Conservation (phyloP, 176 grass and related monocot species). For the Bonia amplexicaulis region DNA sequence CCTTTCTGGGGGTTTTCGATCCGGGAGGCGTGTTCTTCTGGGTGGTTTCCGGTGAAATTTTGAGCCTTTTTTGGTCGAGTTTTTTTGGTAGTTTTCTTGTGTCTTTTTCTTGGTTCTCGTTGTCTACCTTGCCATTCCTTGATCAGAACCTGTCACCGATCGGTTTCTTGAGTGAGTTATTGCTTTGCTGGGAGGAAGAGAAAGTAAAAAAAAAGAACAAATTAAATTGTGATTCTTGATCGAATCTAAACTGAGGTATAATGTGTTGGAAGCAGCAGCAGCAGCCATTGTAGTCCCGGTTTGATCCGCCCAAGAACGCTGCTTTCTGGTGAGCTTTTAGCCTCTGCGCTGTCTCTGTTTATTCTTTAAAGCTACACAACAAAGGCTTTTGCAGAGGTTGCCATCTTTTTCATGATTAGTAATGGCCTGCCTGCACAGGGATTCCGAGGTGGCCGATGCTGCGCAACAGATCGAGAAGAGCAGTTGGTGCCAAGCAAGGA, state of each 20-base stretch:
- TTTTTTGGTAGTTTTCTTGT: not conserved
- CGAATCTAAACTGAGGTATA: not conserved
- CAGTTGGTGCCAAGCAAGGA: slow-evolving; percentile 47
- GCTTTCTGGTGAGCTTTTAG: slow-evolving; percentile 46
- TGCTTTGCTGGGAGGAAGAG: not conserved
- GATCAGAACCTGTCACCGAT: not conserved
- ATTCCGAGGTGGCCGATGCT: slow-evolving; percentile 32
- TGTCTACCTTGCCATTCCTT: not conserved
- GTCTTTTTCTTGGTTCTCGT: not conserved
- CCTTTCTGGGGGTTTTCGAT: slow-evolving; percentile 17
- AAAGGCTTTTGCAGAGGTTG: slow-evolving; percentile 39
- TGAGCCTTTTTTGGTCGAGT: not conserved
- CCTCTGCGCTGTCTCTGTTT: slow-evolving; percentile 35
- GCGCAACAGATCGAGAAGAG: slow-evolving; percentile 61
- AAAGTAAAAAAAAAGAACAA: not conserved
- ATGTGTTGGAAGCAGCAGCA: slow-evolving; percentile 24
- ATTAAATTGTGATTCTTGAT: not conserved
- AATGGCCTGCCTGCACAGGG: slow-evolving; percentile 12
- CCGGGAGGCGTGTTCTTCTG: not conserved
- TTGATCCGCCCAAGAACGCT: slow-evolving; percentile 34
- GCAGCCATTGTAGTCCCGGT: slow-evolving; percentile 15
- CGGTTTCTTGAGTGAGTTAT: not conserved
- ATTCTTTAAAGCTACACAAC: slow-evolving; percentile 48
- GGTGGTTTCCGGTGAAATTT: slow-evolving; percentile 19
- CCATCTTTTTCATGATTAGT: slow-evolving; percentile 47